A percentile compares a stretch with the other conserved stretches of the same genome.
phyloP scores from a whole-genome alignment of 805 yeast species.

The Saturnispora ahearnii region DNA sequence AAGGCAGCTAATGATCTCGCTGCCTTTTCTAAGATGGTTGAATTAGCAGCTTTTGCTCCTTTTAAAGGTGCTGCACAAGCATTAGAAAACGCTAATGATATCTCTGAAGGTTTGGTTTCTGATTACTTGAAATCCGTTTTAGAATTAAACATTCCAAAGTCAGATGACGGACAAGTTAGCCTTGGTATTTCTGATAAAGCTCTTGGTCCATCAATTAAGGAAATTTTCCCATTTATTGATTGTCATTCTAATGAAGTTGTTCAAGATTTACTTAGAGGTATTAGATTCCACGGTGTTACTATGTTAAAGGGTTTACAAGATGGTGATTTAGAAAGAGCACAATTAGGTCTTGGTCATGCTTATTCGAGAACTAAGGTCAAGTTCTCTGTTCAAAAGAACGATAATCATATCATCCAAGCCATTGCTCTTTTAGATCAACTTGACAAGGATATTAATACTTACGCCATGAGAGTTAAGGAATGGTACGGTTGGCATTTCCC shows the following conservation, averaged over 20 bases:
- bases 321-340: slow-evolving; percentile 96
- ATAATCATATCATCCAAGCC: slow-evolving; percentile 98
- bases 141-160: slow-evolving; percentile 85
- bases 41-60: slow-evolving; percentile 92
- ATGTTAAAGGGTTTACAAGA: slow-evolving; percentile 83
- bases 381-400: slow-evolving; percentile 97
- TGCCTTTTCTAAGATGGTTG: slow-evolving; percentile 84
- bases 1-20: slow-evolving; percentile 78
- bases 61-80: slow-evolving; percentile 99
- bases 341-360: slow-evolving; percentile 97
- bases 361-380: slow-evolving; percentile 98
- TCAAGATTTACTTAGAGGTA: slow-evolving; percentile 91
- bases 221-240: slow-evolving; percentile 78
- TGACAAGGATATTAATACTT: slow-evolving; percentile 96
- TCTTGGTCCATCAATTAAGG: slow-evolving; percentile 95
- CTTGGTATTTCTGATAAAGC: slow-evolving; percentile 91
- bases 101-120: slow-evolving; percentile 92
- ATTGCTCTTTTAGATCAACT: slow-evolving; percentile 95
- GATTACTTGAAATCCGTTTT: slow-evolving; percentile 84
- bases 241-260: slow-evolving; percentile 85
- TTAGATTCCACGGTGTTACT: slow-evolving; percentile 84
- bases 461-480: slow-evolving; percentile 94
- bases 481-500: slow-evolving; percentile 99
- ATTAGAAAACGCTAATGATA: slow-evolving; percentile 94
- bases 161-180: slow-evolving; percentile 55